Evolutionary conservation across 2,329 filamentous ascomycete genomes (phyloP).

Genomic region (Volutella citrinella): DNA sequence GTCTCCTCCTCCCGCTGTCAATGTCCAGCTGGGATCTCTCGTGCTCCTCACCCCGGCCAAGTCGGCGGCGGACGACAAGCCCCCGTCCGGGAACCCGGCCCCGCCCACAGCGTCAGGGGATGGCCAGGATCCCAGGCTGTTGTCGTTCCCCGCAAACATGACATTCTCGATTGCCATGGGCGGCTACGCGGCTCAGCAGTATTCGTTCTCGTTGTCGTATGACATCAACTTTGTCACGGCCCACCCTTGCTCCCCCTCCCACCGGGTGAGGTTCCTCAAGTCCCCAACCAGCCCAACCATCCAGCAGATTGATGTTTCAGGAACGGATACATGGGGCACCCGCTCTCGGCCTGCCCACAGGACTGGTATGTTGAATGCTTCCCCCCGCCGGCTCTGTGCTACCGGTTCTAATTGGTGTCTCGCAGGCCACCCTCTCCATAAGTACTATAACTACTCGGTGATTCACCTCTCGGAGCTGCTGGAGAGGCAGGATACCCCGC

Average conservation of each 20-base stretch:
- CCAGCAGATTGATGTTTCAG: constrained; percentile 53
- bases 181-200: constrained; percentile 38
- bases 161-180: constrained; percentile 35
- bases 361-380: constrained; percentile 37
- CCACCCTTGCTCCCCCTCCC: constrained; percentile 60
- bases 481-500: constrained; percentile 40
- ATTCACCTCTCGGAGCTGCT: constrained; percentile 59
- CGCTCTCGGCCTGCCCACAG: constrained; percentile 45
- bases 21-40: constrained; percentile 48
- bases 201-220: constrained; percentile 47
- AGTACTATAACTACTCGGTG: constrained; percentile 58
- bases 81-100: constrained; percentile 31
- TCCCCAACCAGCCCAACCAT: constrained; percentile 59
- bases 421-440: constrained; percentile 60
- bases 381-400: too few species aligned
- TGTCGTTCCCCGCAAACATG: constrained; percentile 33
- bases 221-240: constrained; percentile 66
- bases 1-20: constrained; percentile 44
- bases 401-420: too few species aligned
- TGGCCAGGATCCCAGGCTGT: constrained; percentile 31
- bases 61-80: constrained; percentile 43
- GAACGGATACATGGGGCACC: constrained; percentile 40
- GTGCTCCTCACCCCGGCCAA: constrained; percentile 45
- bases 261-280: constrained; percentile 55
- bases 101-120: constrained; percentile 14